Conservation (phyloP, 139 green algal genomes). For the Micromonas pusilla region DNA sequence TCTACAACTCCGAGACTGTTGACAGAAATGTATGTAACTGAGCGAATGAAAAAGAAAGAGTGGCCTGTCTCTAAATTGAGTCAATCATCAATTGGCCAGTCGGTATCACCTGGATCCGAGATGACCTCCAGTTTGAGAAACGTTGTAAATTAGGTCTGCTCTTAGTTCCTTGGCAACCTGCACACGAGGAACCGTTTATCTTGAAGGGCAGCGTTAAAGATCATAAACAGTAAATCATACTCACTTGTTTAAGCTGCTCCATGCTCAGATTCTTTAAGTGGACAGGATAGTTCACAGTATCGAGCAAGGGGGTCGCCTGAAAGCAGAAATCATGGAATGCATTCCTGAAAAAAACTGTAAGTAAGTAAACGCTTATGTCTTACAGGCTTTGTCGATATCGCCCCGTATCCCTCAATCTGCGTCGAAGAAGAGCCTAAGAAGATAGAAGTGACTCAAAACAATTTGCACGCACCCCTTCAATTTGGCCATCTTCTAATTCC, state of each 20-base stretch:
- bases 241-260: slow-evolving; percentile 44
- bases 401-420: slow-evolving; percentile 14
- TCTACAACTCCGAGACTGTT: slow-evolving; percentile 85
- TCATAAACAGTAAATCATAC: not conserved
- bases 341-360: not conserved
- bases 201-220: not conserved
- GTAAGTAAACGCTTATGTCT: not conserved
- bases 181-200: slow-evolving; percentile 43
- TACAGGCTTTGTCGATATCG: slow-evolving; percentile 11
- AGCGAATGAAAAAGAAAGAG: not conserved
- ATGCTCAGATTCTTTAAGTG: slow-evolving; percentile 91
- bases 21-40: not conserved
- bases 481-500: slow-evolving; percentile 19
- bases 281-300: slow-evolving; percentile 24
- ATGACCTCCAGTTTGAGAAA: slow-evolving; percentile 87
- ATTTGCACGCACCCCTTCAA: not conserved
- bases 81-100: no score
- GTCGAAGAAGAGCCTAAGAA: not conserved
- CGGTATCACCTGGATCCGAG: slow-evolving; percentile 75
- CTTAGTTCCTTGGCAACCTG: slow-evolving; percentile 94
- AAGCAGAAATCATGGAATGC: not conserved
- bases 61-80: not conserved
- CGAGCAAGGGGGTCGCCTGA: slow-evolving; percentile 1
- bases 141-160: slow-evolving; percentile 87
- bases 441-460: not conserved